Base-by-base conservation (phyloP, 345 rosid species). In the Brassica juncea region DNA sequence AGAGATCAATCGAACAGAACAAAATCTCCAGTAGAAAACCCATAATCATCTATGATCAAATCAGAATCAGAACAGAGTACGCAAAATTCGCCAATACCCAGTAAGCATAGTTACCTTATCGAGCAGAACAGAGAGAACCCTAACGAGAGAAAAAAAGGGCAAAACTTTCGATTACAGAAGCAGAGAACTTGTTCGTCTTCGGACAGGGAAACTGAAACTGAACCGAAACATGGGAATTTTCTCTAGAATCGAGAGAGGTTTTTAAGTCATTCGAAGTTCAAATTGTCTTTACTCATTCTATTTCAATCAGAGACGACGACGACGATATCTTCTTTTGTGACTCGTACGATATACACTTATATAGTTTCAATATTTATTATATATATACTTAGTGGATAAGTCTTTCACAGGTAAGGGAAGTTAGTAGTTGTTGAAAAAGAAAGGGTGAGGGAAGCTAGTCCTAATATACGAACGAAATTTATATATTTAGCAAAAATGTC, bases 31-130 rank as follows among this genome's bases (percentile, higher is more conserved):
- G 65, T 32, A 8, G 72, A 44, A 55, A 58, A 30, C 21, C 4
- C 76, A 70, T 32, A 73, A 73, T 34, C 78, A 73, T 68, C 32
- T 1, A 62, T 3, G 21, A 68, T 68, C 66, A 68, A 73, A 68
- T 73, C 49, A 47, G 31, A 34, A 3, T 77, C 55, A 72, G 49
- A 80, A 62, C 79, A 80, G 82, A 80, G 66, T 31, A 72, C 3
- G 4, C 12, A 16, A 52, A 59, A 77, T 28, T 23, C 34, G 62
- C 23, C 23, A 11, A 71, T 31, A 68, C 68, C 1, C 61, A 68
- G 62, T 61, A 77, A 71, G 66, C n/a, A 72, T 66, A 69, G 25
- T 16, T 28, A 74, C 82, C 82, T 80, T 52, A 74, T 69, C 75
- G 35, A 72, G 61, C 75, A 63, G 64, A 80, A 69, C 31, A 69